These are phyloP conservation scores for Heterotrichella gracilis DNA, from an alignment of 352 stramenopile species.

Conservation along the genomic window DNA sequence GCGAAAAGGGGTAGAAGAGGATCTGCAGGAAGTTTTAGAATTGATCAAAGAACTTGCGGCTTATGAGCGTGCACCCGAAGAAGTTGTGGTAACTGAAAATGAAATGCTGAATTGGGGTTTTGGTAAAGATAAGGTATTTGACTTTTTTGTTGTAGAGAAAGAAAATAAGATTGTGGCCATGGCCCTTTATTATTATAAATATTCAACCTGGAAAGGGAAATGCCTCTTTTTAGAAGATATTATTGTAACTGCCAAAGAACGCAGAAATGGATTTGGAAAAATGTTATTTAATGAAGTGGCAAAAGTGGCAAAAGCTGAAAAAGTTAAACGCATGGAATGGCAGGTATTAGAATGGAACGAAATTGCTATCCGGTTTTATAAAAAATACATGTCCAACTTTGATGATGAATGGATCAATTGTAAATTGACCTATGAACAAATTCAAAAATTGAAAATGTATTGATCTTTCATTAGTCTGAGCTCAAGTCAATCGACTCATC, in stretches of 20 bases:
- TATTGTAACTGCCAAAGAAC: neutral
- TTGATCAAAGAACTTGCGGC: neutral
- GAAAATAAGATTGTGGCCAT: neutral
- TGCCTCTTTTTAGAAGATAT: conserved; percentile 9
- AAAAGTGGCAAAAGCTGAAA: neutral
- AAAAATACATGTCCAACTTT: neutral
- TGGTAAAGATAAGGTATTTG: neutral
- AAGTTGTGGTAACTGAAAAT: neutral
- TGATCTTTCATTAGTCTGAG: too few relatives aligned
- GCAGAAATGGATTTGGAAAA: neutral
- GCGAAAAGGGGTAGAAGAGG: neutral
- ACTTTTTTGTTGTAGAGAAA: neutral
- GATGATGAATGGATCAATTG: conserved; percentile 5
- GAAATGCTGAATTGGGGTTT: neutral
- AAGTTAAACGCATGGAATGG: neutral
- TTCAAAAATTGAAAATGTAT: neutral
- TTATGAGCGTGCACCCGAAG: neutral
- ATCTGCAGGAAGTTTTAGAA: neutral
- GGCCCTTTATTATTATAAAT: conserved; percentile 2
- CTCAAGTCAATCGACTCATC: too few relatives aligned
- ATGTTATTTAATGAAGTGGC: neutral
- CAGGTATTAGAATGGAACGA: neutral
- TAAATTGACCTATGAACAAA: neutral
- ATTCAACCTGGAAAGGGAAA: neutral
- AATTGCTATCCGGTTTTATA: neutral